Conservation (phyloP, 139 green algal genomes). For the Pleodorina starrii region DNA sequence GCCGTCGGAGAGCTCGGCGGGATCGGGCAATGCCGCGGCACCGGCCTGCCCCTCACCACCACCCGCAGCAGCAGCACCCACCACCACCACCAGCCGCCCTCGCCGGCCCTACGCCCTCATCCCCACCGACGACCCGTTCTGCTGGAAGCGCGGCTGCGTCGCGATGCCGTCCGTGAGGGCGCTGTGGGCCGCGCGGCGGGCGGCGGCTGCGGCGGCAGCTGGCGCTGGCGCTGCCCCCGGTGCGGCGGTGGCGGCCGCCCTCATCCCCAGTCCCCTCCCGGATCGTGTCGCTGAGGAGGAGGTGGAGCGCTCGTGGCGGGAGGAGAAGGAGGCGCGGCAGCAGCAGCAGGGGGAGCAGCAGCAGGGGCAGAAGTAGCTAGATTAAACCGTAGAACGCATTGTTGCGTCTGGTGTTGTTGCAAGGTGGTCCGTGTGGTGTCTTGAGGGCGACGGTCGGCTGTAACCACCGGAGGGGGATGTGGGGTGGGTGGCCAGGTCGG, state of each 20-base stretch:
- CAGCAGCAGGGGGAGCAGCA: too few species aligned
- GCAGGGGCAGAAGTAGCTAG: too few species aligned
- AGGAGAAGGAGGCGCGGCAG: too few species aligned
- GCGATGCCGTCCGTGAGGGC: constrained; percentile 51
- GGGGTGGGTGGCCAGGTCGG: too few species aligned
- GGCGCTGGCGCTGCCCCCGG: neutral
- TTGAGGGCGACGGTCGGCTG: too few species aligned
- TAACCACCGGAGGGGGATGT: too few species aligned
- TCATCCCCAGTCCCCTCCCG: neutral
- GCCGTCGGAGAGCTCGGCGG: neutral
- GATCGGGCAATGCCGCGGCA: neutral
- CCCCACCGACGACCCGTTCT: neutral
- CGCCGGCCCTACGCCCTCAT: constrained; percentile 66
- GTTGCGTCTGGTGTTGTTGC: too few species aligned
- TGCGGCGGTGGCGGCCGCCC: neutral
- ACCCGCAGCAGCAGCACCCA: neutral
- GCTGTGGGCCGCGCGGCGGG: constrained; percentile 33
- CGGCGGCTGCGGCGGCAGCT: neutral
- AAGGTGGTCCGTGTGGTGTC: too few species aligned
- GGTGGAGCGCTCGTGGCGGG: too few species aligned
- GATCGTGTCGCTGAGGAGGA: neutral
- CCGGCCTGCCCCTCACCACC: neutral
- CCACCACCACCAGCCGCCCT: rapidly evolving
- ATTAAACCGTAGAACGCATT: too few species aligned
- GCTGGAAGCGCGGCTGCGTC: constrained; percentile 69